Conservation (phyloP, 2,329 filamentous ascomycete genomes). For the Shiraia bambusicola region DNA sequence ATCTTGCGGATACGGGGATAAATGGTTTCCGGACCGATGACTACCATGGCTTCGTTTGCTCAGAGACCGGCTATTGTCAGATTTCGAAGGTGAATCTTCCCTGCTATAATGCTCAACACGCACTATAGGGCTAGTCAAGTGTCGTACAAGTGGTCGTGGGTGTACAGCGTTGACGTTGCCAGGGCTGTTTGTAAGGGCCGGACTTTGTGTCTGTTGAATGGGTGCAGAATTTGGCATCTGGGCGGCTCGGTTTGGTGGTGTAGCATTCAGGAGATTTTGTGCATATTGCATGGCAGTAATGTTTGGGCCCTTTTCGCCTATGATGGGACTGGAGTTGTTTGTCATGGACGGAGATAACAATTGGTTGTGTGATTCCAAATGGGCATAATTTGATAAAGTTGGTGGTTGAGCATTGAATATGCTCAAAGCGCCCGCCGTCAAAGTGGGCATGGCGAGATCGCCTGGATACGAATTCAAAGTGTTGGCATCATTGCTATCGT, state of each 20-base stretch:
- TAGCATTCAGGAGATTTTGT: conserved; percentile 20
- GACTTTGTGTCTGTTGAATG: conserved; percentile 40
- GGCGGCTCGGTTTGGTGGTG: conserved; percentile 28
- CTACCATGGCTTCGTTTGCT: conserved; percentile 42
- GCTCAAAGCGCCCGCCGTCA: conserved; percentile 30
- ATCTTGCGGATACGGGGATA: conserved; percentile 42
- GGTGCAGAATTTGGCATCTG: conserved; percentile 31
- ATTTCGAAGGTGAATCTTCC: conserved; percentile 38
- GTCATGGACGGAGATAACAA: conserved; percentile 40
- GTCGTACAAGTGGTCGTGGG: conserved; percentile 29
- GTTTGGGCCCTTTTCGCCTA: conserved; percentile 30
- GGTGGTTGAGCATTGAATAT: conserved; percentile 35
- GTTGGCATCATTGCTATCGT: conserved; percentile 24
- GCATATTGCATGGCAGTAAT: conserved; percentile 24
- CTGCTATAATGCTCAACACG: conserved; percentile 41
- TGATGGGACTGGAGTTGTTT: conserved; percentile 41
- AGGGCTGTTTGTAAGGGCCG: conserved; percentile 43
- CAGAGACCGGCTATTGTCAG: conserved; percentile 35
- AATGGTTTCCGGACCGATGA: conserved; percentile 39
- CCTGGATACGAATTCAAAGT: conserved; percentile 27
- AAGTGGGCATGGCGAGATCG: conserved; percentile 29
- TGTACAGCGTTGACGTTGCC: conserved; percentile 29
- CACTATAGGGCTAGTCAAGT: conserved; percentile 44
- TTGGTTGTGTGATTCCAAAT: conserved; percentile 33
- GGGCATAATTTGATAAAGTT: conserved; percentile 20